Evolutionary conservation across 805 yeast species (phyloP).

Genomic region (Kluyveromyces aestuarii): DNA sequence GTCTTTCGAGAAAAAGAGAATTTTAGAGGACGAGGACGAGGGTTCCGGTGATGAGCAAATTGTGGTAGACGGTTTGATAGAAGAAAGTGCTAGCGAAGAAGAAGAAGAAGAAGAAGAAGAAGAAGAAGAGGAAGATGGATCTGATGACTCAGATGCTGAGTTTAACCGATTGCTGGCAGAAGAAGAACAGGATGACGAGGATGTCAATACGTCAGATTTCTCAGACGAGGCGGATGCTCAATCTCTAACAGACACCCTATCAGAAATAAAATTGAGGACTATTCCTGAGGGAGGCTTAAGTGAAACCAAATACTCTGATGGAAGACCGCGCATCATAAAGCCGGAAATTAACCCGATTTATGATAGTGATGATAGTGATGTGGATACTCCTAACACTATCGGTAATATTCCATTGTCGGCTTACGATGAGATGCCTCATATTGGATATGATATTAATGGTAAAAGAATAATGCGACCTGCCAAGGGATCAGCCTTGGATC

Average conservation of each 20-base stretch:
- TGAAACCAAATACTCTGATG: constrained; percentile 60
- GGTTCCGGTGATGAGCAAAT: constrained; percentile 12
- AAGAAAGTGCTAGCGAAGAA: constrained; percentile 15
- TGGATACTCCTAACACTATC: constrained; percentile 73
- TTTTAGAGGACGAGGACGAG: constrained; percentile 14
- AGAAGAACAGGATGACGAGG: constrained; percentile 32
- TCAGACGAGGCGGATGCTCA: constrained; percentile 35
- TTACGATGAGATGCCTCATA: constrained; percentile 94
- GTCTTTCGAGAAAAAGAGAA: constrained; percentile 13
- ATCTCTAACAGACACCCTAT: constrained; percentile 45
- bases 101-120: constrained; percentile 13
- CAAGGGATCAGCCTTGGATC: constrained; percentile 88
- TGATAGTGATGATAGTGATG: constrained; percentile 89
- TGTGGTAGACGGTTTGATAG: constrained; percentile 17
- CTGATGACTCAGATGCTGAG: constrained; percentile 52
- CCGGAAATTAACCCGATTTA: constrained; percentile 95
- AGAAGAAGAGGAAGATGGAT: constrained; percentile 21
- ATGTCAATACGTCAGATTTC: constrained; percentile 19
- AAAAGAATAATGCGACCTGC: constrained; percentile 99
- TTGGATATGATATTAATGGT: constrained; percentile 95
- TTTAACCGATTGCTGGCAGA: constrained; percentile 50
- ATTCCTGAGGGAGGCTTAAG: constrained; percentile 30
- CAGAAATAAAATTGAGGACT: constrained; percentile 45
- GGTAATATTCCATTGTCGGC: constrained; percentile 91
- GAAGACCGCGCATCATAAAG: constrained; percentile 62